A percentile compares a stretch with the other conserved stretches of the same genome.
Conservation (phyloP, 306 rosid species). For the Arachis stenosperma region DNA sequence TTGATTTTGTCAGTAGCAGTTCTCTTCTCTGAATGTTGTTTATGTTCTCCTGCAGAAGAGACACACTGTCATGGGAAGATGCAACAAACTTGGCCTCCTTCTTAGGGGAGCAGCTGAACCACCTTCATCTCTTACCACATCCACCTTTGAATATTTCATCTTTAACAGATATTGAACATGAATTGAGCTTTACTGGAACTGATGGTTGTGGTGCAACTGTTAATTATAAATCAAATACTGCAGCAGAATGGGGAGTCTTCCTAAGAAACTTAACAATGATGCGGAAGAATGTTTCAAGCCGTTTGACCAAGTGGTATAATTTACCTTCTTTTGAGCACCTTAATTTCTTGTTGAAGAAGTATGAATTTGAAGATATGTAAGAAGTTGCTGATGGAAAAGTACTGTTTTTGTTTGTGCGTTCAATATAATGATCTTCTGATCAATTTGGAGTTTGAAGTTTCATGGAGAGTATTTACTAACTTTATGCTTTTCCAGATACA, state of each 20-base stretch:
- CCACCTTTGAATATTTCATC: constrained; percentile 58
- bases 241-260: constrained; percentile 73
- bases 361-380: constrained; percentile 16
- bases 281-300: constrained; percentile 65
- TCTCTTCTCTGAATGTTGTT: constrained; percentile 35
- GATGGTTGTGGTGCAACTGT: constrained; percentile 41
- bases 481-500: constrained; percentile 9
- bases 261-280: constrained; percentile 61
- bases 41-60: constrained; percentile 66
- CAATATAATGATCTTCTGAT: constrained; percentile 10
- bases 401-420: constrained; percentile 12
- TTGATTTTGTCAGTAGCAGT: constrained; percentile 19
- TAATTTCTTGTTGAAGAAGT: constrained; percentile 19
- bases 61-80: constrained; percentile 66
- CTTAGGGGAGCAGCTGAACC: constrained; percentile 77
- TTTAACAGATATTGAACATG: constrained; percentile 46
- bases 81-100: constrained; percentile 74
- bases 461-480: neutral
- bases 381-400: neutral
- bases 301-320: constrained; percentile 78
- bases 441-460: constrained; percentile 18
- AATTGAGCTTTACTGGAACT: constrained; percentile 38
- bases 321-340: constrained; percentile 22
- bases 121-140: constrained; percentile 84
- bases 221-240: constrained; percentile 53